Percentiles rank a stretch among this genome's conserved stretches.
Conservation (phyloP, 805 yeast genomes). For the Candida xiaguanensis region DNA sequence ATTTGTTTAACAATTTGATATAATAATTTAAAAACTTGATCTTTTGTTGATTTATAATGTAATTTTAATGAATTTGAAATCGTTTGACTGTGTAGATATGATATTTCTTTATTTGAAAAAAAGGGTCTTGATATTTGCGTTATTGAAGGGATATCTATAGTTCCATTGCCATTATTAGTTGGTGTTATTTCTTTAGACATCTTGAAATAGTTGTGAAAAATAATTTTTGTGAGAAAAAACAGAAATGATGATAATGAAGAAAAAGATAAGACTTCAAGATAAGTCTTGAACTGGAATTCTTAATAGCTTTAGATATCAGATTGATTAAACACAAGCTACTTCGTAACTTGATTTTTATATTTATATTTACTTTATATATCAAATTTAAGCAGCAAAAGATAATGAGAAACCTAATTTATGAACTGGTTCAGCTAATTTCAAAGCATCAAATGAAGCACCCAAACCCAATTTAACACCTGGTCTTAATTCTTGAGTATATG, state of each 20-base stretch:
- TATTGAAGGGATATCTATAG: conserved; percentile 13
- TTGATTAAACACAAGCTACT: too few relatives aligned
- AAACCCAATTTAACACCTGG: conserved; percentile 96
- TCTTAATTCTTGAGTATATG: conserved; percentile 92
- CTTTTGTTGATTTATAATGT: conserved; percentile 47
- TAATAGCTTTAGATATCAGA: too few relatives aligned
- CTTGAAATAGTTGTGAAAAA: too few relatives aligned
- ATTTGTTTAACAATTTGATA: conserved; percentile 49
- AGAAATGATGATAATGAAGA: too few relatives aligned
- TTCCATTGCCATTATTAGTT: not conserved
- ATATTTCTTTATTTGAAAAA: conserved; percentile 51
- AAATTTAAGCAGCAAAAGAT: conserved; percentile 86
- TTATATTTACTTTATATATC: too few relatives aligned
- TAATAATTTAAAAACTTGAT: conserved; percentile 51
- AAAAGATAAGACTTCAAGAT: too few relatives aligned
- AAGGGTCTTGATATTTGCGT: conserved; percentile 57
- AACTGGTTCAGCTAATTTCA: conserved; percentile 92
- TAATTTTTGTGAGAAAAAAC: too few relatives aligned
- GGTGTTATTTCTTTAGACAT: conserved; percentile 4
- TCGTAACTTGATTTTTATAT: too few relatives aligned
- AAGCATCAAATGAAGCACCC: conserved; percentile 95
- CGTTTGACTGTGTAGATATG: conserved; percentile 48
- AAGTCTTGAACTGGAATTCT: too few relatives aligned
- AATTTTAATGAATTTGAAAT: conserved; percentile 45
- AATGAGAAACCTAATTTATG: conserved; percentile 97